phyloP scores from a whole-genome alignment of 2,329 filamentous ascomycete species.

The Hypoxylon sp. region DNA sequence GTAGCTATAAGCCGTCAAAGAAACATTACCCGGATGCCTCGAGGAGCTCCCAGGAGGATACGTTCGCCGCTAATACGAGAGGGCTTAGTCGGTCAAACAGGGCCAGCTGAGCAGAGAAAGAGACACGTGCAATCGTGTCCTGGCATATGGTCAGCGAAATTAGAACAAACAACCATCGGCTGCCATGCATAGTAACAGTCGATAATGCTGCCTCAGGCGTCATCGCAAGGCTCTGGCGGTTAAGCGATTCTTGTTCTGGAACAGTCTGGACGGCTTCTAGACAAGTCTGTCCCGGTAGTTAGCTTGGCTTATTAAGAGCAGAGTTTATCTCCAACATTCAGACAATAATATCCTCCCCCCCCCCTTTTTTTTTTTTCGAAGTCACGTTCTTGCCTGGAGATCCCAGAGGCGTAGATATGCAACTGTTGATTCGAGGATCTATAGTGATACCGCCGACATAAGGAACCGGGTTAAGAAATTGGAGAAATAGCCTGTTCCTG shows the following conservation, averaged over 20 bases:
- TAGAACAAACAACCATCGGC: slow-evolving; percentile 11
- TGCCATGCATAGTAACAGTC: slow-evolving; percentile 22
- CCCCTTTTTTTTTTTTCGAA: not conserved
- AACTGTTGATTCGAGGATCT: slow-evolving; percentile 6
- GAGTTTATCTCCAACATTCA: slow-evolving; percentile 17
- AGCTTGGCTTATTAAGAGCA: slow-evolving; percentile 8
- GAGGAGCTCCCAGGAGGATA: not conserved
- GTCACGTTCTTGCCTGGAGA: not conserved
- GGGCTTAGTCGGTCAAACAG: slow-evolving; percentile 3
- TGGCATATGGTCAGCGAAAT: not conserved
- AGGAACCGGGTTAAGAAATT: slow-evolving; percentile 5
- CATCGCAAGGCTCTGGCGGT: slow-evolving; percentile 16
- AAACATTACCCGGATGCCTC: not conserved
- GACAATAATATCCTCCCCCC: not conserved
- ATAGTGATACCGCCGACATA: slow-evolving; percentile 5
- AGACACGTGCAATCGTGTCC: not conserved
- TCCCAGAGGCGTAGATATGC: slow-evolving; percentile 2
- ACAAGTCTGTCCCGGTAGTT: slow-evolving; percentile 15
- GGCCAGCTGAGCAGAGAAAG: not conserved
- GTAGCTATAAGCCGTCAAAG: not conserved
- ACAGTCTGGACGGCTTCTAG: slow-evolving; percentile 31
- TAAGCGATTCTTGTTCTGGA: slow-evolving; percentile 28
- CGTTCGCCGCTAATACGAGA: slow-evolving; percentile 4
- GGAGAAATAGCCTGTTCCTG: not conserved
- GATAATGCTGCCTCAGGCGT: slow-evolving; percentile 10